A percentile compares a stretch with the other conserved stretches of the same genome.
phyloP scores from a whole-genome alignment of 106 monocot species.

The Dendrobium officinale region DNA sequence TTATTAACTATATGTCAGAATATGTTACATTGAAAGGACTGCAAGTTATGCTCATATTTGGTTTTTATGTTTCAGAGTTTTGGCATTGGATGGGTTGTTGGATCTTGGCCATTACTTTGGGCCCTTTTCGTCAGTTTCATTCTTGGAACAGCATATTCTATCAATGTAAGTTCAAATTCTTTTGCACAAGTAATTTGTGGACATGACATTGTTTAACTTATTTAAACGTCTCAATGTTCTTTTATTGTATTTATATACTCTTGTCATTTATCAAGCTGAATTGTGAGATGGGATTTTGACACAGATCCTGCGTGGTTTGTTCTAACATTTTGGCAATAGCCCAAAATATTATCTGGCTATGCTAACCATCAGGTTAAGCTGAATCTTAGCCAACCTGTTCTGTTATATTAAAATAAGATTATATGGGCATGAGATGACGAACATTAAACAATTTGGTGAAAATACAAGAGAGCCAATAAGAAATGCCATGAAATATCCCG shows the following conservation, averaged over 20 bases:
- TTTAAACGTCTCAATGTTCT: neutral
- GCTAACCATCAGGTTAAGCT: too few relatives aligned
- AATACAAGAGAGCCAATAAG: too few relatives aligned
- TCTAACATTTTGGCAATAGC: neutral
- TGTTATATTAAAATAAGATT: too few relatives aligned
- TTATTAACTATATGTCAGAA: neutral
- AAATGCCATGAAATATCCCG: too few relatives aligned
- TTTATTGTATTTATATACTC: neutral
- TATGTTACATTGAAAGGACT: neutral
- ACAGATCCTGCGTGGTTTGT: neutral
- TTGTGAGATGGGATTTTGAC: neutral
- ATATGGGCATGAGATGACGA: too few relatives aligned
- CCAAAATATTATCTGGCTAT: neutral
- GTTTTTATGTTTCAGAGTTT: slow-evolving; percentile 71
- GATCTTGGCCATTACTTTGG: slow-evolving; percentile 93
- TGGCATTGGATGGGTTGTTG: slow-evolving; percentile 68
- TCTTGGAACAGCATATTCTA: slow-evolving; percentile 96
- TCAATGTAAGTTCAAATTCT: slow-evolving; percentile 52
- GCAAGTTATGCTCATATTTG: neutral
- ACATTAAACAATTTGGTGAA: too few relatives aligned
- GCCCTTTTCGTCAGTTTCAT: slow-evolving; percentile 95
- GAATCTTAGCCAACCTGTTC: too few relatives aligned
- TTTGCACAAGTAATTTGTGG: neutral
- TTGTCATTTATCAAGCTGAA: neutral
- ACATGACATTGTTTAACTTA: neutral